Base-by-base conservation (phyloP, 2,329 filamentous ascomycete species). In the Fusarium sp. region DNA sequence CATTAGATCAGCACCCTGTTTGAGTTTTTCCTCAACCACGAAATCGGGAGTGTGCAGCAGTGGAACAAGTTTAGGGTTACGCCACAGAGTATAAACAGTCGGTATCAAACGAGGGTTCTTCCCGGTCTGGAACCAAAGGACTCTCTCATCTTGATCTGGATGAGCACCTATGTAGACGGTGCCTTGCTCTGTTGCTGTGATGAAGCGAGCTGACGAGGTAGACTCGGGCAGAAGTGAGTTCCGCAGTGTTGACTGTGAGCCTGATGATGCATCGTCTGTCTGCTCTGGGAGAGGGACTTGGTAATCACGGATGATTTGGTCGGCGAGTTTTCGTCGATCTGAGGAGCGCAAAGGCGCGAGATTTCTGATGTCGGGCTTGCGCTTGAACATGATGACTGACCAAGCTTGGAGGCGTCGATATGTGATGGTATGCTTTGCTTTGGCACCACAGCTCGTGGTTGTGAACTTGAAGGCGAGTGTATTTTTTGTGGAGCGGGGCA, bases 231-330 rank as follows among this genome's bases (percentile, higher is more conserved):
- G 43, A 11, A 72, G 67, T 17, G 70, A 72, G 51, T 64, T 72
- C 35, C 70, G 70, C 20, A 72, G 33, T 22, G 61, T 45, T 6
- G 57, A 51, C 32, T 67, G 70, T 19, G 64, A 44, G 54, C 13
- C 48, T 44, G 64, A 49, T 68, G 70, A 48, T 19, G 60, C 45
- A 40, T 72, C 69, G 30, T 62, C 64, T 3, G 60, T 46, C 30
- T 41, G 52, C 24, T 68, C 54, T 30, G 69, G 57, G 14, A 61
- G 30, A 13, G 67, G 28, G 30, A 71, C 54, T 43, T 68, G 70
- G 32, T 72, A 72, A 28, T 72, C 70, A 20, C 64, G 70, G 3
- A 72, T 72, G 26, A 72, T 71, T 40, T 72, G 70, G 7, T 72
- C 70, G 2, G 70, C 70, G 8, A 72, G 47, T 20, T 71, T 72